Evolutionary conservation across 208 protist species (phyloP).

Genomic region (Entamoeba moshkovskii): DNA sequence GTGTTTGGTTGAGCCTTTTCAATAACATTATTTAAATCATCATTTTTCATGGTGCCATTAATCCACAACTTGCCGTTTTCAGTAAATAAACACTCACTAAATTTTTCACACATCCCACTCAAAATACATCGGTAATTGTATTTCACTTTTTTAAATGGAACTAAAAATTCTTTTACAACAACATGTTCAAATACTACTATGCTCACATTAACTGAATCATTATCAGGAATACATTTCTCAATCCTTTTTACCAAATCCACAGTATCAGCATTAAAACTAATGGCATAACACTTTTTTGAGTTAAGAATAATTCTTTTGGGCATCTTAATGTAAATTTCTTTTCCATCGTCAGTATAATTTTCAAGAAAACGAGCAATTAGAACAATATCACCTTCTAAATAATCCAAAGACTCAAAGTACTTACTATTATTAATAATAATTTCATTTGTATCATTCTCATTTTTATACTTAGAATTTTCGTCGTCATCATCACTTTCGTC

Average conservation of each 20-base stretch:
- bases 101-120: background rate
- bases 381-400: background rate
- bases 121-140: background rate
- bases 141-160: background rate
- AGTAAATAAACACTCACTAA: background rate
- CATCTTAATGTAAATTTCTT: background rate
- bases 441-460: background rate
- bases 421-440: background rate
- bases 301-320: background rate
- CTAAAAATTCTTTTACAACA: background rate
- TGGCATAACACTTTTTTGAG: background rate
- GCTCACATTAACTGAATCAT: background rate
- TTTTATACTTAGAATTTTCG: background rate
- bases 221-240: background rate
- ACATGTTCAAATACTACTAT: background rate
- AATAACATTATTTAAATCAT: background rate
- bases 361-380: background rate
- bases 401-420: too few species aligned
- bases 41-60: background rate
- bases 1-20: too few species aligned
- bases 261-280: background rate
- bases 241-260: background rate
- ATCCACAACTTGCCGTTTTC: background rate
- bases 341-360: background rate
- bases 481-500: background rate